Evolutionary conservation across 306 rosid genomes (phyloP).

Genomic region (Sechiopsis laciniata): DNA sequence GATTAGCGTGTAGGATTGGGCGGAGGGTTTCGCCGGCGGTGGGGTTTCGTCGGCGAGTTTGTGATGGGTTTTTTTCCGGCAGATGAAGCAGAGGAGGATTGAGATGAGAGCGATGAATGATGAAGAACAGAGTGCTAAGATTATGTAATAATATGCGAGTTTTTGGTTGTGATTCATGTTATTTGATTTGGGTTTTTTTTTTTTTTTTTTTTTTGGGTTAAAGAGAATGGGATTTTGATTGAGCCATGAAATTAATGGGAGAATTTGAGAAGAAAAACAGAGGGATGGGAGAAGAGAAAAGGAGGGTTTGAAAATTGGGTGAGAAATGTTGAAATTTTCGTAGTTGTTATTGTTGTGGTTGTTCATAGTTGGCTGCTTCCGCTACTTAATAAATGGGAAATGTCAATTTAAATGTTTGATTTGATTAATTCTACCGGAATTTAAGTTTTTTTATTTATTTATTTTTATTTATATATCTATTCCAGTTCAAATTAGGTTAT

Average conservation of each 20-base stretch:
- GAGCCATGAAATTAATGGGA: neutral
- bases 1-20: conserved; percentile 43
- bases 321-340: conserved; percentile 33
- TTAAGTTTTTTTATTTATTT: too few relatives aligned
- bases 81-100: conserved; percentile 39
- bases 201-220: neutral
- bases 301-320: conserved; percentile 39
- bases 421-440: too few relatives aligned
- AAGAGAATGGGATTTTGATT: neutral
- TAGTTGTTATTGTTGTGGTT: conserved; percentile 31
- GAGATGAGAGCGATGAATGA: conserved; percentile 31
- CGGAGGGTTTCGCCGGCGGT: conserved; percentile 33
- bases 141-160: conserved; percentile 37
- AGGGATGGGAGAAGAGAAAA: neutral
- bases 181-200: neutral
- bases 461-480: too few relatives aligned
- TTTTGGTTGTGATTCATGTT: conserved; percentile 37
- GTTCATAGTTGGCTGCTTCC: conserved; percentile 49
- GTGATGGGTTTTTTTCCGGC: conserved; percentile 45
- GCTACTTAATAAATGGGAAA: conserved; percentile 15
- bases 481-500: too few relatives aligned
- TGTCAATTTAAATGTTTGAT: too few relatives aligned
- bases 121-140: conserved; percentile 41
- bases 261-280: conserved; percentile 21
- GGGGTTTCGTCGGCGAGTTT: conserved; percentile 37